Conservation (phyloP, 768 basidiomycete species). For the Boletus reticuloceps region DNA sequence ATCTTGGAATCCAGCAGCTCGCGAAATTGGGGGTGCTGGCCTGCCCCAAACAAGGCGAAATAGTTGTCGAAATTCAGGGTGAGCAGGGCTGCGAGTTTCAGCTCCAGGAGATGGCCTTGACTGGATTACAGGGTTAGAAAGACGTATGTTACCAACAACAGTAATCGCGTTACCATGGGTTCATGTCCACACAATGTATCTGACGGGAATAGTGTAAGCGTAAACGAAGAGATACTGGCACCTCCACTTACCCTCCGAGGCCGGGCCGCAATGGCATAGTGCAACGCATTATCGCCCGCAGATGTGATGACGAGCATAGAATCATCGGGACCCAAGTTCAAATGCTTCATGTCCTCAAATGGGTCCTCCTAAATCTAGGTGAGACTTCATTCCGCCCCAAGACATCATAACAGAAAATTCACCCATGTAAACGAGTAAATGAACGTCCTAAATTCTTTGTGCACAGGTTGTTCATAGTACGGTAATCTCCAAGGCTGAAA, state of each 20-base stretch:
- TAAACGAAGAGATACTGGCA: neutral
- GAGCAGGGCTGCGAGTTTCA: slow-evolving; percentile 69
- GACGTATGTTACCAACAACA: neutral
- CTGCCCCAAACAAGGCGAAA: slow-evolving; percentile 66
- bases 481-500: slow-evolving; percentile 62
- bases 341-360: slow-evolving; percentile 63
- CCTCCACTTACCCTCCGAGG: slow-evolving; percentile 46
- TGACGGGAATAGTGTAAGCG: slow-evolving; percentile 10
- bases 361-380: slow-evolving; percentile 59
- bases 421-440: slow-evolving; percentile 67
- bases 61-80: slow-evolving; percentile 58
- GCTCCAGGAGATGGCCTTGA: slow-evolving; percentile 75
- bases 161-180: slow-evolving; percentile 45
- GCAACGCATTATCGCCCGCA: slow-evolving; percentile 78
- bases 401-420: slow-evolving; percentile 6
- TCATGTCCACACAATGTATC: slow-evolving; percentile 76
- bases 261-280: slow-evolving; percentile 67
- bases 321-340: slow-evolving; percentile 58
- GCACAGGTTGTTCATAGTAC: slow-evolving; percentile 65
- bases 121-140: slow-evolving; percentile 26
- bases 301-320: slow-evolving; percentile 72
- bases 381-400: neutral
- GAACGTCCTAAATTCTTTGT: slow-evolving; percentile 63
- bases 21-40: slow-evolving; percentile 58
- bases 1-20: slow-evolving; percentile 56